A percentile compares a stretch with the other conserved stretches of the same genome.
phyloP scores from a whole-genome alignment of 106 monocot genomes.

The Dioscorea zingiberensis region DNA sequence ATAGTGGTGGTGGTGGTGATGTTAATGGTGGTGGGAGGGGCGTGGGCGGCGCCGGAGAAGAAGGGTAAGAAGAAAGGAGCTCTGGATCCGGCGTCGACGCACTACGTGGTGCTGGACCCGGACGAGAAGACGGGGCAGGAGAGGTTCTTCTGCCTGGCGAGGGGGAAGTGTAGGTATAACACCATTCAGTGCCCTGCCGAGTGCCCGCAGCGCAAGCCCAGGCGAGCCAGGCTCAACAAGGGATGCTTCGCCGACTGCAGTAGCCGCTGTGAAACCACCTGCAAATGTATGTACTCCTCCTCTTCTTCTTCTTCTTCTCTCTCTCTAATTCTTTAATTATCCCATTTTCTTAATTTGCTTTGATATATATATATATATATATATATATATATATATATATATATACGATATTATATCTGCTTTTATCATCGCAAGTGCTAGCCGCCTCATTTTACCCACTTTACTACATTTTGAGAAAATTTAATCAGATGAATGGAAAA shows the following conservation, averaged over 20 bases:
- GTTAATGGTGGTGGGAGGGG: not conserved
- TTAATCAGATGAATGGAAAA: no score
- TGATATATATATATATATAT: no score
- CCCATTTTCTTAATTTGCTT: not conserved
- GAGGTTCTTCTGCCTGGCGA: constrained; percentile 62
- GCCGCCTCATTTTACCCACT: no score
- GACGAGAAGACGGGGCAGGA: constrained; percentile 34
- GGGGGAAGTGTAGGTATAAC: constrained; percentile 43
- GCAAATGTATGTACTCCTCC: constrained; percentile 36
- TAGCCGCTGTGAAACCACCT: constrained; percentile 73
- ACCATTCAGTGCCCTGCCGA: constrained; percentile 45
- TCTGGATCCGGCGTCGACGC: constrained; percentile 51
- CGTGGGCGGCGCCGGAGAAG: not conserved
- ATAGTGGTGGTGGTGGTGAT: not conserved
- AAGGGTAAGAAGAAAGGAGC: not conserved
- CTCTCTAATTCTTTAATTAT: no score
- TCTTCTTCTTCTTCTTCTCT: not conserved
- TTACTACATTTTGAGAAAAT: no score
- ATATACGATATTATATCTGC: no score
- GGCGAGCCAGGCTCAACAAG: constrained; percentile 28
- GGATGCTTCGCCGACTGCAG: constrained; percentile 88
- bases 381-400: no score
- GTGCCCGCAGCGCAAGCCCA: constrained; percentile 54
- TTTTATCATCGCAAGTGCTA: no score
- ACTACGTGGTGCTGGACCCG: constrained; percentile 42